Evolutionary conservation across 768 basidiomycete genomes (phyloP).

Genomic region (Boletus patriciae): DNA sequence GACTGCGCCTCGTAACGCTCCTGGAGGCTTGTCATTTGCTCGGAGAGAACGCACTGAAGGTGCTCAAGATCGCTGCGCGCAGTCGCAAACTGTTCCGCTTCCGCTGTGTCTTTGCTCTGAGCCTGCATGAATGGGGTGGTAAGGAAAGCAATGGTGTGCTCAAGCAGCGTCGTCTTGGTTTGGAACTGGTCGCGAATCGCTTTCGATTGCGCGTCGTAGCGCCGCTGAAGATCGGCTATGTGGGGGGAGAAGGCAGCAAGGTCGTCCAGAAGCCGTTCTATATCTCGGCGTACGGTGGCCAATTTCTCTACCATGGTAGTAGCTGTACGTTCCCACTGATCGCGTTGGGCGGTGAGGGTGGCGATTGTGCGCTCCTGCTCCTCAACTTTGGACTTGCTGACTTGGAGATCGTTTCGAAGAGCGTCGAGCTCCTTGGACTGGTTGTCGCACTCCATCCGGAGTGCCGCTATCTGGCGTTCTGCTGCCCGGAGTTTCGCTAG

Average conservation of each 20-base stretch:
- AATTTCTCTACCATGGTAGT: not conserved
- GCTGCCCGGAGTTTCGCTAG: no score
- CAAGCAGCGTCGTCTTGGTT: not conserved
- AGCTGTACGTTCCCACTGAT: not conserved
- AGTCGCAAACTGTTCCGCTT: not conserved
- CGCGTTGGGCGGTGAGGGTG: not conserved
- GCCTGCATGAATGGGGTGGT: not conserved
- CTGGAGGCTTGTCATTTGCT: not conserved
- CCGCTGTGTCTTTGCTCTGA: not conserved
- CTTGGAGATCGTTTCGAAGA: not conserved
- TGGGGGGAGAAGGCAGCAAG: no score
- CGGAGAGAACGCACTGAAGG: not conserved
- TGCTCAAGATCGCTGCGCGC: not conserved
- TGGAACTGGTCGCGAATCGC: not conserved
- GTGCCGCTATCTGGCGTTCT: no score
- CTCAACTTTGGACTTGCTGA: not conserved
- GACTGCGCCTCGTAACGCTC: not conserved
- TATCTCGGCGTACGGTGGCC: not conserved
- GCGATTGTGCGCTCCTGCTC: not conserved
- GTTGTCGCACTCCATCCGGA: no score
- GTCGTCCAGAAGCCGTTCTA: no score
- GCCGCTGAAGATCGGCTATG: no score
- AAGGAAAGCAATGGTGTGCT: not conserved
- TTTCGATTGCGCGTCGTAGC: not conserved
- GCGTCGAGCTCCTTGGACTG: not conserved